A percentile compares a stretch with the other conserved stretches of the same genome.
These are phyloP conservation scores for Citrus australasica DNA, from an alignment of 345 rosid species.

Conservation along the genomic window DNA sequence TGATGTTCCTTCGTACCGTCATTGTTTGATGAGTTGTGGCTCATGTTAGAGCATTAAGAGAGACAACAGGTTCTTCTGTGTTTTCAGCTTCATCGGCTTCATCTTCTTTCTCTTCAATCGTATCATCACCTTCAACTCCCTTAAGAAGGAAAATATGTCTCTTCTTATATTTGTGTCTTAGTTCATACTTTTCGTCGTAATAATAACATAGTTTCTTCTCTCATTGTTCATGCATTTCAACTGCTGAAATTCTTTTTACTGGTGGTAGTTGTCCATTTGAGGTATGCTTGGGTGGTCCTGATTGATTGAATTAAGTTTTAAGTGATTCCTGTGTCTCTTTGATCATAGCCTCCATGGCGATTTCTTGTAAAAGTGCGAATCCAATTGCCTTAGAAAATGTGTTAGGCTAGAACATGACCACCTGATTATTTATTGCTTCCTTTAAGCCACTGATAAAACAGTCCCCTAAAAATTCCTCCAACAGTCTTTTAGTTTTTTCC, in stretches of 20 bases:
- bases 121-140: not conserved
- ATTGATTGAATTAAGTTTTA: not conserved
- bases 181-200: not conserved
- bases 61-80: not conserved
- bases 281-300: too few species aligned
- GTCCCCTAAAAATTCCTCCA: not conserved
- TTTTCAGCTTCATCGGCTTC: not conserved
- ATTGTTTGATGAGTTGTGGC: not conserved
- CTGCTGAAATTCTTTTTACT: not conserved
- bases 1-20: not conserved
- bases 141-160: not conserved
- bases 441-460: not conserved
- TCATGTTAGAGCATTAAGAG: not conserved
- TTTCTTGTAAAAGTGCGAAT: not conserved
- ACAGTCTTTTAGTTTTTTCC: not conserved
- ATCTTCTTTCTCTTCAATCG: too few species aligned
- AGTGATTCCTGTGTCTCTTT: not conserved
- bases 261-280: not conserved
- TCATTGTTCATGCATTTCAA: not conserved
- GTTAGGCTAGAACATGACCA: not conserved
- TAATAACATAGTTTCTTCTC: not conserved
- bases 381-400: not conserved
- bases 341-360: not conserved
- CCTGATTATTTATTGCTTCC: not conserved
- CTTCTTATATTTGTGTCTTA: not conserved